phyloP scores from a whole-genome alignment of 2,329 filamentous ascomycete species.

The Cercospora sp. region DNA sequence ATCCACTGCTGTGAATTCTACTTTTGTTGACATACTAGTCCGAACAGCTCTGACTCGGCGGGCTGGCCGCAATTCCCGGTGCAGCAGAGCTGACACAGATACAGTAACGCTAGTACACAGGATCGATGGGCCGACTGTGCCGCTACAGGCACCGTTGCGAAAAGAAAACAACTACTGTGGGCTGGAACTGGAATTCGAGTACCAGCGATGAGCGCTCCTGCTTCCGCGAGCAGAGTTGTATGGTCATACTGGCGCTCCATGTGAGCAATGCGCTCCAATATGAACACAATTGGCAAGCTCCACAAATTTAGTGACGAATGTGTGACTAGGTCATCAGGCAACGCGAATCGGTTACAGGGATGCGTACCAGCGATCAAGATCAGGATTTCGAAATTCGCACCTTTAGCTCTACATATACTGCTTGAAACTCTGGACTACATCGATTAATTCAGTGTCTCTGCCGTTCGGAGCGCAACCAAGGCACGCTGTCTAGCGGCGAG shows the following conservation, averaged over 20 bases:
- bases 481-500: not conserved
- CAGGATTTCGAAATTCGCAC: too few species aligned
- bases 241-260: not conserved
- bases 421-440: not conserved
- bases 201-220: not conserved
- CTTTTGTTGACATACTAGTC: not conserved
- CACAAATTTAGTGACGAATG: not conserved
- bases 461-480: not conserved
- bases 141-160: too few species aligned
- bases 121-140: not conserved
- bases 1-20: not conserved
- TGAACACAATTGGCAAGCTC: not conserved
- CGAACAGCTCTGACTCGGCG: not conserved
- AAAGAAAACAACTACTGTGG: too few species aligned
- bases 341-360: too few species aligned
- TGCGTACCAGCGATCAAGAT: too few species aligned
- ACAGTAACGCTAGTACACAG: not conserved
- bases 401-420: not conserved
- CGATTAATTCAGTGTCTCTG: not conserved
- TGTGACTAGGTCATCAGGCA: not conserved
- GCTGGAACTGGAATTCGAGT: too few species aligned
- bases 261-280: not conserved
- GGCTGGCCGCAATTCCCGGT: not conserved
- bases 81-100: not conserved
- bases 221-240: not conserved